Conservation (phyloP, 768 basidiomycete species). For the Amanita polypyramis region DNA sequence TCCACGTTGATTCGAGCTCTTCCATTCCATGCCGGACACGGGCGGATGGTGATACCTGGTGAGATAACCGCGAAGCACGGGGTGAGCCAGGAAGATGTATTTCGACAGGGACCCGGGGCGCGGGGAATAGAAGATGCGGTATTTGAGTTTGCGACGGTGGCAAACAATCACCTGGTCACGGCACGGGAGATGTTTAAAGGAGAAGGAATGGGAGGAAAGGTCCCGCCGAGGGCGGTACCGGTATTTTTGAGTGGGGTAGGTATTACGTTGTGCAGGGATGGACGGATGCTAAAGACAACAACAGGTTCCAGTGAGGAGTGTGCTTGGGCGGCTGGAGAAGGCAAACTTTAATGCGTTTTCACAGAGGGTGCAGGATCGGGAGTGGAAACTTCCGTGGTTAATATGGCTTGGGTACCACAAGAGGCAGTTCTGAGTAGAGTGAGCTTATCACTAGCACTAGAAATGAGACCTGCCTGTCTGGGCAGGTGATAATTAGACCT, state of each 20-base stretch:
- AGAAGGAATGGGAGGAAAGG: conserved; percentile 33
- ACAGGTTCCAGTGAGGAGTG: conserved; percentile 59
- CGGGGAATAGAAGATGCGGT: conserved; percentile 67
- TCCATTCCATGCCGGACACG: conserved; percentile 64
- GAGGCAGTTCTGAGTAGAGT: conserved; percentile 24
- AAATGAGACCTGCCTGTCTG: background rate
- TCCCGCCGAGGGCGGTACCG: conserved; percentile 53
- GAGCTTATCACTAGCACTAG: background rate
- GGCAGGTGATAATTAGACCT: conserved; percentile 24
- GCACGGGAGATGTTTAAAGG: conserved; percentile 61
- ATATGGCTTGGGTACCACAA: conserved; percentile 39
- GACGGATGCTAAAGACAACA: conserved; percentile 2
- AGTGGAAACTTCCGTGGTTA: conserved; percentile 73
- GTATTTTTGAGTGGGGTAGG: conserved; percentile 66
- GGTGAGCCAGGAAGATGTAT: conserved; percentile 73
- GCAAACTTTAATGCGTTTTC: conserved; percentile 67
- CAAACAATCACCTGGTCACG: conserved; percentile 70
- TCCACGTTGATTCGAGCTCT: conserved; percentile 64
- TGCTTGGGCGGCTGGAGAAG: conserved; percentile 56
- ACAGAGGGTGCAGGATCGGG: conserved; percentile 47
- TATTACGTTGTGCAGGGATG: conserved; percentile 17
- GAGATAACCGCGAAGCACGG: conserved; percentile 73
- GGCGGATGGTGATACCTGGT: conserved; percentile 68
- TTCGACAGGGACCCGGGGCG: conserved; percentile 43
- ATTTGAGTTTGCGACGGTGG: conserved; percentile 72